These are phyloP conservation scores for Naegleria gruberi DNA, from an alignment of 208 protist species.

Conservation along the genomic window DNA sequence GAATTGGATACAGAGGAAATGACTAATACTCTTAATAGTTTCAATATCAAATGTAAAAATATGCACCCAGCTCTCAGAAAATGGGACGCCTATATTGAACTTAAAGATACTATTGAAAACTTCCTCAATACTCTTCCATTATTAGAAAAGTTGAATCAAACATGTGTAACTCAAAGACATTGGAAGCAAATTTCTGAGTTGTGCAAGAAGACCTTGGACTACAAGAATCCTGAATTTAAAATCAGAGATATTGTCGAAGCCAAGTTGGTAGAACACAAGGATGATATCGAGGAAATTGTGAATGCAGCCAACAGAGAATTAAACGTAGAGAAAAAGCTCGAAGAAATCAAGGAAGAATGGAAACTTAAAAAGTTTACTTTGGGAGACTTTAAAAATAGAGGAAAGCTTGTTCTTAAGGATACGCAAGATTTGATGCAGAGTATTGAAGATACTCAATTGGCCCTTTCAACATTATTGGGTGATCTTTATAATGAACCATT, in stretches of 20 bases:
- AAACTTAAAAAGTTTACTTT: conserved; percentile 43
- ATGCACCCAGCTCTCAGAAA: conserved; percentile 82
- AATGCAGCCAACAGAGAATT: conserved; percentile 58
- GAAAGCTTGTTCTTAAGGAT: conserved; percentile 51
- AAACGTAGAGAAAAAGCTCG: conserved; percentile 62
- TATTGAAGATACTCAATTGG: conserved; percentile 66
- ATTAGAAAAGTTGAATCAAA: conserved; percentile 47
- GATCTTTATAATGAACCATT: conserved; percentile 63
- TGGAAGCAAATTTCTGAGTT: conserved; percentile 57
- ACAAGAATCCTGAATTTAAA: conserved; percentile 43
- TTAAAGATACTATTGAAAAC: conserved; percentile 61
- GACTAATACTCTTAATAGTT: conserved; percentile 66
- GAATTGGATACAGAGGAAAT: conserved; percentile 84
- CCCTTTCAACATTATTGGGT: conserved; percentile 44
- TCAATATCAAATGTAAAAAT: conserved; percentile 51
- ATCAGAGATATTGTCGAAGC: conserved; percentile 56
- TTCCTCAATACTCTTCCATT: conserved; percentile 59
- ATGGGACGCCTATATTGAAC: conserved; percentile 76
- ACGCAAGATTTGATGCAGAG: conserved; percentile 20
- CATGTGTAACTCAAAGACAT: conserved; percentile 53
- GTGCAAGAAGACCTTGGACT: conserved; percentile 35
- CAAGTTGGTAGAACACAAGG: conserved; percentile 37
- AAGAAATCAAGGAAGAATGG: conserved; percentile 46
- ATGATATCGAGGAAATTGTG: conserved; percentile 62
- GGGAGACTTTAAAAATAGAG: conserved; percentile 53